Evolutionary conservation across 2,329 filamentous ascomycete genomes (phyloP), one percentile per base, ranked within the genome.

Genomic region (Thelonectria olida): DNA sequence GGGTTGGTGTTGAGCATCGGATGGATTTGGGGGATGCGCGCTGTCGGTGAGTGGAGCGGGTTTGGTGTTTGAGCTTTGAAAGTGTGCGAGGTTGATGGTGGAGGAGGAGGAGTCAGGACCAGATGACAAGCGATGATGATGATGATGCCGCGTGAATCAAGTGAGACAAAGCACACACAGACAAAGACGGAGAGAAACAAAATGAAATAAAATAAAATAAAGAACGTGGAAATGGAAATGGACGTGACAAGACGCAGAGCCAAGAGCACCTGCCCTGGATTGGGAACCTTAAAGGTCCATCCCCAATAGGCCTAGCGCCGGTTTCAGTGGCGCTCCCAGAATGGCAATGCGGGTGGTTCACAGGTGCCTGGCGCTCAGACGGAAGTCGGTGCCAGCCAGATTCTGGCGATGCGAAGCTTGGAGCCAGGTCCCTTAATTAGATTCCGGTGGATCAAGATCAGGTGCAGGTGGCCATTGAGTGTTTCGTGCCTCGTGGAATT

Each of bases 281-380:
- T 15, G 9, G 45, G 27, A 19, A 48, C 25, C 13, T 31, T 9
- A 53, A 53, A 39, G n/a, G 25, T 28, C 50, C 42, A 23, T 17
- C 41, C n/a, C 57, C 8, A 54, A 65, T 27, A 3, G 42, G 66
- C 25, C 58, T 70, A 67, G 66, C 62, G 67, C 48, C 25, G n/a
- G 67, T 70, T 69, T 69, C 67, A 69, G 54, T 65, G 62, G 57
- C 45, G 23, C 38, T 57, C 67, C 60, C 57, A 20, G 50, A 48
- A 49, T 54, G 51, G 60, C 54, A 36, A 50, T 56, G 47, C 61
- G 58, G 60, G 60, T 70, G 68, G 68, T 59, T 65, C 57, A 61
- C 57, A 42, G 47, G 51, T 44, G 47, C 27, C 59, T 45, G 42
- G 49, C 22, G 47, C 36, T 45, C 41, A 45, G 31, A 47, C 48